Evolutionary conservation across 495 filamentous ascomycete species (phyloP).

Genomic region (Antarctomyces pellizariae): DNA sequence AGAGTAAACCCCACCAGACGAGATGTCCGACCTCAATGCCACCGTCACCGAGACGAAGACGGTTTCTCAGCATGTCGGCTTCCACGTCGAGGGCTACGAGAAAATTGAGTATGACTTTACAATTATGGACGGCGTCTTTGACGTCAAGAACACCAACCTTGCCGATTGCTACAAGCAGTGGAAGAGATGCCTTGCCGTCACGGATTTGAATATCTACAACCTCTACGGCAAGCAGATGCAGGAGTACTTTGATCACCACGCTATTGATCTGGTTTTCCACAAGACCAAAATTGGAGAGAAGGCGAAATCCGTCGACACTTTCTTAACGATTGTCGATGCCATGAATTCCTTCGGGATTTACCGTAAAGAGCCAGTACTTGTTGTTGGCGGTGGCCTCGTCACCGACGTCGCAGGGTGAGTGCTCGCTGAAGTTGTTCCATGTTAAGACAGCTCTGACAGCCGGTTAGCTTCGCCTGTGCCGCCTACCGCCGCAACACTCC

Average conservation of each 20-base stretch:
- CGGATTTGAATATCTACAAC: constrained; percentile 34
- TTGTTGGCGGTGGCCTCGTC: constrained; percentile 37
- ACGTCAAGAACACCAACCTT: constrained; percentile 24
- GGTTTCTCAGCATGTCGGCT: constrained; percentile 16
- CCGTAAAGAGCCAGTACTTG: constrained; percentile 38
- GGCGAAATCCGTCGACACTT: constrained; percentile 35
- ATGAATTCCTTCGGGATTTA: constrained; percentile 43
- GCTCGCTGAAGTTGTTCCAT: too few relatives aligned
- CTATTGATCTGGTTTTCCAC: constrained; percentile 30
- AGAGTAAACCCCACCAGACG: too few relatives aligned
- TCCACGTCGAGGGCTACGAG: constrained; percentile 39
- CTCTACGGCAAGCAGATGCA: constrained; percentile 34
- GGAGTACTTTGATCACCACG: constrained; percentile 29
- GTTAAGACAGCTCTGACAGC: constrained; percentile 5
- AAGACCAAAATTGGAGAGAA: constrained; percentile 42
- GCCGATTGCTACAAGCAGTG: constrained; percentile 32
- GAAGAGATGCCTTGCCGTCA: constrained; percentile 33
- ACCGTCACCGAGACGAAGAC: constrained; percentile 27
- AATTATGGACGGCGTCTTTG: constrained; percentile 39
- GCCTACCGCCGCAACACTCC: constrained; percentile 30
- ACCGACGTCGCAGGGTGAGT: constrained; percentile 39
- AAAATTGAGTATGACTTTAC: constrained; percentile 45
- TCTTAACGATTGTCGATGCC: constrained; percentile 33
- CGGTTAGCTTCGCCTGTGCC: constrained; percentile 31
- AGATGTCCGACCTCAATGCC: constrained; percentile 37